phyloP scores from a whole-genome alignment of 768 basidiomycete species.

The Wakefieldia striispora region DNA sequence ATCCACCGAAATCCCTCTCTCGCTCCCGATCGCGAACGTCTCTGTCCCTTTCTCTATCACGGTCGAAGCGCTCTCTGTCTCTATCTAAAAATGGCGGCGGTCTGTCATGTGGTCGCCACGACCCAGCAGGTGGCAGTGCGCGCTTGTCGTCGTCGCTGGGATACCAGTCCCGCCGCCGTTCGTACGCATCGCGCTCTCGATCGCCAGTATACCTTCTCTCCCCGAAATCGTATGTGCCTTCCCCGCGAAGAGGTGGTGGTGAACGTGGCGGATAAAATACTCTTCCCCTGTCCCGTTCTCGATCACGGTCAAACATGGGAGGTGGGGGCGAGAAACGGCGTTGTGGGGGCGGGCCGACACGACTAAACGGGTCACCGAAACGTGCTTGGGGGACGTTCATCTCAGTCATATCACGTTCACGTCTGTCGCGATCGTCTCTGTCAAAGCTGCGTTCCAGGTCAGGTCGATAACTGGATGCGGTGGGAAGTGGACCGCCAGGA shows the following conservation, averaged over 20 bases:
- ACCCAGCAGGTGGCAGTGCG: conserved; percentile 9
- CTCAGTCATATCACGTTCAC: conserved; percentile 38
- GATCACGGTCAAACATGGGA: conserved; percentile 35
- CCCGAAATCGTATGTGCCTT: conserved; percentile 29
- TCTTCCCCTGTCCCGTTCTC: conserved; percentile 29
- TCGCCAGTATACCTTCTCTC: conserved; percentile 33
- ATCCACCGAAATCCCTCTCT: conserved; percentile 22
- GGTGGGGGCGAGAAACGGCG: conserved; percentile 28
- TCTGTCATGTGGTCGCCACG: conserved; percentile 37
- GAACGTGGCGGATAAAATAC: conserved; percentile 32
- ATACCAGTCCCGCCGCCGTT: conserved; percentile 31
- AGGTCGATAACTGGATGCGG: conserved; percentile 36
- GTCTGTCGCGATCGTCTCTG: conserved; percentile 32
- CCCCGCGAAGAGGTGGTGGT: conserved; percentile 26
- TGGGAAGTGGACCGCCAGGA: conserved; percentile 13
- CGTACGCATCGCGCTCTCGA: conserved; percentile 33
- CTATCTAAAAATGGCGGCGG: conserved; percentile 21
- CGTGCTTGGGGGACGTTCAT: conserved; percentile 33
- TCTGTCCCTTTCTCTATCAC: conserved; percentile 32
- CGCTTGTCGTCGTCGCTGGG: conserved; percentile 44
- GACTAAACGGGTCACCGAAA: conserved; percentile 34
- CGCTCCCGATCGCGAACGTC: conserved; percentile 36
- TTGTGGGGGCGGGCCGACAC: conserved; percentile 7
- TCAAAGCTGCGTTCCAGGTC: conserved; percentile 37
- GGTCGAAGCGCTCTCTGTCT: conserved; percentile 42